Percentiles rank a stretch among this genome's conserved stretches.
Evolutionary conservation across 2,329 filamentous ascomycete genomes (phyloP).

Genomic region (Alternaria gansuensis): DNA sequence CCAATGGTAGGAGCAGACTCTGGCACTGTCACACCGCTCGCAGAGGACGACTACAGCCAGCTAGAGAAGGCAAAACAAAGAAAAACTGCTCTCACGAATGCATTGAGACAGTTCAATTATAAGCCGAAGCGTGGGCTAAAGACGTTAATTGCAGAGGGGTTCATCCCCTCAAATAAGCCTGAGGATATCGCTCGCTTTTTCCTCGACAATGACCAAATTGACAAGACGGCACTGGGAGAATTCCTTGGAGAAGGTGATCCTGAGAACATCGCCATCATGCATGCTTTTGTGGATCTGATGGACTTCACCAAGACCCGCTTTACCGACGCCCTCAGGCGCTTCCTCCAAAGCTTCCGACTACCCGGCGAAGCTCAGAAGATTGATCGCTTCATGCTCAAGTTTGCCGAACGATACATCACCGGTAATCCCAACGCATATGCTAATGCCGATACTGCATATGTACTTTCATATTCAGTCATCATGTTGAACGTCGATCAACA

Average conservation of each 20-base stretch:
- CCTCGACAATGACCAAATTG: constrained; percentile 79
- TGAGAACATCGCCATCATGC: constrained; percentile 96
- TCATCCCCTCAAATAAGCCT: constrained; percentile 81
- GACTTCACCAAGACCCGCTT: constrained; percentile 92
- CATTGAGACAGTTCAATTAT: constrained; percentile 93
- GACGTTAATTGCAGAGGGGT: constrained; percentile 80
- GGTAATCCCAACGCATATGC: constrained; percentile 98
- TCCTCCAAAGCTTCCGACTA: constrained; percentile 92
- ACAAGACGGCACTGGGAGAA: constrained; percentile 93
- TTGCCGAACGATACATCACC: constrained; percentile 92
- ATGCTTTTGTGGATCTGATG: constrained; percentile 95
- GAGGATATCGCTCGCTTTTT: constrained; percentile 87
- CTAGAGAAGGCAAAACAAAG: constrained; percentile 94
- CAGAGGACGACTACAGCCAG: constrained; percentile 89
- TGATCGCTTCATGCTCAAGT: constrained; percentile 99
- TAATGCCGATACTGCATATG: constrained; percentile 97
- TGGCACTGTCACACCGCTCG: constrained; percentile 54
- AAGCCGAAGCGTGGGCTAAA: constrained; percentile 96
- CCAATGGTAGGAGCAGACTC: constrained; percentile 66
- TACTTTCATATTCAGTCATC: constrained; percentile 95
- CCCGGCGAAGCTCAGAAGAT: constrained; percentile 99
- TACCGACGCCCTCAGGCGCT: constrained; percentile 88
- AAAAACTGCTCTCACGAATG: constrained; percentile 91
- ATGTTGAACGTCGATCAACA: constrained; percentile 96
- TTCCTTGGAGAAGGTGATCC: constrained; percentile 93